Conservation (phyloP, 2,329 filamentous ascomycete species). For the Stromatinia cepivora region DNA sequence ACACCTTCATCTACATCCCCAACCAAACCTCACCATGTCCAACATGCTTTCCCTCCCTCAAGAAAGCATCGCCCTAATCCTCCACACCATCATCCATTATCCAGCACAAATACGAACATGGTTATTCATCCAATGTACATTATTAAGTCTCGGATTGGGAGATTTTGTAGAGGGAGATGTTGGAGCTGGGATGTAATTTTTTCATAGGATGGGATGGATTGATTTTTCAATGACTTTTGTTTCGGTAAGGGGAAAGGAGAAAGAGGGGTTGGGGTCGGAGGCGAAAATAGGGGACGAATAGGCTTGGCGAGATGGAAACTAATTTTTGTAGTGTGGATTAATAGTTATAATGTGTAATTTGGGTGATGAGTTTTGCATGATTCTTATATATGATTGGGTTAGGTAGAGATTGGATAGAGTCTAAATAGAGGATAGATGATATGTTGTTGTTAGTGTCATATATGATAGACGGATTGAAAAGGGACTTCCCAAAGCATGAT, state of each 20-base stretch:
- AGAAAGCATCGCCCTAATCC: background rate
- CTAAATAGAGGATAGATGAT: background rate
- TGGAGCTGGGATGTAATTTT: background rate
- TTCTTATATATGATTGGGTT: background rate
- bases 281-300: background rate
- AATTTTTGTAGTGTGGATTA: background rate
- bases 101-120: slow-evolving; percentile 10
- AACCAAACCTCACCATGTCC: background rate
- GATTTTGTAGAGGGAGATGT: background rate
- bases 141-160: background rate
- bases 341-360: background rate
- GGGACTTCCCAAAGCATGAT: background rate
- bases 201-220: background rate
- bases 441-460: background rate
- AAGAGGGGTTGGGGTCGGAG: too few species aligned
- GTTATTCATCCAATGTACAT: background rate
- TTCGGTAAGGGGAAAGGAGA: background rate
- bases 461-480: background rate
- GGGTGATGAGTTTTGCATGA: background rate
- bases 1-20: background rate
- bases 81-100: background rate
- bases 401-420: background rate
- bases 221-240: background rate
- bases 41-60: background rate
- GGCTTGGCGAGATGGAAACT: background rate